These are phyloP conservation scores for Trichomonas vaginalis DNA, from an alignment of 208 protist genomes.

Conservation along the genomic window DNA sequence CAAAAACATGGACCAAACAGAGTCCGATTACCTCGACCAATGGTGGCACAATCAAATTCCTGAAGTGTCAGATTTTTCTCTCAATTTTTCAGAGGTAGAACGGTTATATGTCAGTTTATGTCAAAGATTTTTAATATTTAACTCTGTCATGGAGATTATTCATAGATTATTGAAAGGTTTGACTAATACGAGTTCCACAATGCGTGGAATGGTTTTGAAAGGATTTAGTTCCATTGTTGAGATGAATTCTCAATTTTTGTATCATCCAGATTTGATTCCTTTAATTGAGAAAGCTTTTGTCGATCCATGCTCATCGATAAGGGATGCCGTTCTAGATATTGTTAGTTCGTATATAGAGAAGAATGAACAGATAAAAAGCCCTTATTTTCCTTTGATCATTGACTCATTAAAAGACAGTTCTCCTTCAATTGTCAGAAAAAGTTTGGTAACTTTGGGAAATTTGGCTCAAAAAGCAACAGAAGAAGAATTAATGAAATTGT, in stretches of 20 bases:
- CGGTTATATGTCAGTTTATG: neutral
- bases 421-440: neutral
- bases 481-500: neutral
- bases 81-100: neutral
- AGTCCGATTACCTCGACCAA: neutral
- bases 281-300: neutral
- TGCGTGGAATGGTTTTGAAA: neutral
- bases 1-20: neutral
- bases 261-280: neutral
- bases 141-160: neutral
- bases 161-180: neutral
- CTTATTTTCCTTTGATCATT: neutral
- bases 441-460: neutral
- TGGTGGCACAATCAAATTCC: neutral
- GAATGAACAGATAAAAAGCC: neutral
- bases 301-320: neutral
- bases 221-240: neutral
- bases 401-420: neutral
- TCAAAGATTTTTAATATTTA: neutral
- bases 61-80: neutral
- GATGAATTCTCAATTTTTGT: neutral
- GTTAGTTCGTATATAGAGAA: neutral
- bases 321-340: neutral
- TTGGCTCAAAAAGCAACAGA: neutral
- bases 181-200: neutral